These are phyloP conservation scores for Phytophthora fragariae DNA, from an alignment of 352 stramenopile genomes.

Conservation along the genomic window DNA sequence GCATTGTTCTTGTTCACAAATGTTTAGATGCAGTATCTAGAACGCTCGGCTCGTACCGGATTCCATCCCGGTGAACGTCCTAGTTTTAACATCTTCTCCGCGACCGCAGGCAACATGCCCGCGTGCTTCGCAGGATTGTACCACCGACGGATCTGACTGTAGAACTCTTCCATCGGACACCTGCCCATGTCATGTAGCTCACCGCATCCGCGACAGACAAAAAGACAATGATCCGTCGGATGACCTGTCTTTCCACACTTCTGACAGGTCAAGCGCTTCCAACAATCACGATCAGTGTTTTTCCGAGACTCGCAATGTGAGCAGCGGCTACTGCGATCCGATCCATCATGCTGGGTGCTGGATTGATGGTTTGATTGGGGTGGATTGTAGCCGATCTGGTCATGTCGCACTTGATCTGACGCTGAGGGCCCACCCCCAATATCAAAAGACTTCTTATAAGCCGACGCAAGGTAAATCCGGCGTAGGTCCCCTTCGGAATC, in stretches of 20 bases:
- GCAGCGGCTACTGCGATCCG: background rate
- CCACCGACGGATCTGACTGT: background rate
- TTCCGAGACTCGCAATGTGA: background rate
- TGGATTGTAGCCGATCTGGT: background rate
- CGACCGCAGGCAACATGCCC: no score
- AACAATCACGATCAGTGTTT: background rate
- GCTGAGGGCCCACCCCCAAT: no score
- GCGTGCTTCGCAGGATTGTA: background rate
- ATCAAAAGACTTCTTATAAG: background rate
- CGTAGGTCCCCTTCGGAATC: background rate
- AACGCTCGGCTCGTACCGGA: no score
- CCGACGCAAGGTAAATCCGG: background rate
- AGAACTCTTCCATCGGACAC: background rate
- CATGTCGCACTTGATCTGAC: no score
- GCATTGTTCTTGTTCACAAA: background rate
- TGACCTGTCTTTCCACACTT: background rate
- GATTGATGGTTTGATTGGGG: background rate
- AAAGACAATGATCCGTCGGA: background rate
- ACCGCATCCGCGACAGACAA: background rate
- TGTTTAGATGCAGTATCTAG: no score
- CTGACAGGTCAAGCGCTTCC: background rate
- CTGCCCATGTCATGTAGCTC: background rate
- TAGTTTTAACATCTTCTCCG: no score
- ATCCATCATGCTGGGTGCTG: background rate
- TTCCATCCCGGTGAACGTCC: no score